Evolutionary conservation across 1,139 yeast genomes (phyloP).

Genomic region (Scheffersomyces cryptocercus): DNA sequence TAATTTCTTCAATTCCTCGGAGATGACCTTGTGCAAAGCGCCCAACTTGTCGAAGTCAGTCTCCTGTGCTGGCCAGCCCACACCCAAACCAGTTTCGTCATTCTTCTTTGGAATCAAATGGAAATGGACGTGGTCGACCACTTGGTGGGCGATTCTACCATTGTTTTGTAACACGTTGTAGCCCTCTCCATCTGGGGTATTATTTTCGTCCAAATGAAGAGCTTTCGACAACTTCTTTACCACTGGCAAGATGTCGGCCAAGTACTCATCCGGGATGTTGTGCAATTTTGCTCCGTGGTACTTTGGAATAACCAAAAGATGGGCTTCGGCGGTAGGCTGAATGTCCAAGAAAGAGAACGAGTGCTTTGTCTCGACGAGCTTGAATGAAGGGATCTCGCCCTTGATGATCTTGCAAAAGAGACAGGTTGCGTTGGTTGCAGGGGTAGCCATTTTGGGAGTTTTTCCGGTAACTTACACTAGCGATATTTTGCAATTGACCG

Average conservation of each 20-base stretch:
- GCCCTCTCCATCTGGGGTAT: slow-evolving; percentile 69
- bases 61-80: slow-evolving; percentile 90
- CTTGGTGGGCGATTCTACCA: slow-evolving; percentile 91
- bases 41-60: slow-evolving; percentile 74
- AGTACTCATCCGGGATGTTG: slow-evolving; percentile 86
- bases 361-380: slow-evolving; percentile 77
- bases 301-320: slow-evolving; percentile 86
- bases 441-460: slow-evolving; percentile 22
- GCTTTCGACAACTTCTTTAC: slow-evolving; percentile 82
- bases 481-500: neutral
- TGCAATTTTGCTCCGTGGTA: slow-evolving; percentile 90
- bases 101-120: slow-evolving; percentile 90
- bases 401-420: slow-evolving; percentile 90
- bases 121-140: slow-evolving; percentile 93
- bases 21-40: slow-evolving; percentile 61
- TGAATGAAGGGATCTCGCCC: slow-evolving; percentile 92
- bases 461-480: neutral
- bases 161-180: slow-evolving; percentile 91
- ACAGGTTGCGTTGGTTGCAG: slow-evolving; percentile 54
- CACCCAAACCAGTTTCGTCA: slow-evolving; percentile 67
- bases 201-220: slow-evolving; percentile 57
- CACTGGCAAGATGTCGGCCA: slow-evolving; percentile 81
- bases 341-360: slow-evolving; percentile 87
- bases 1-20: slow-evolving; percentile 49
- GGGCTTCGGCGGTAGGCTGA: slow-evolving; percentile 88